A percentile compares a stretch with the other conserved stretches of the same genome.
These are phyloP conservation scores for Pseudozyma sp. DNA, from an alignment of 1,284 basidiomycete genomes.

Conservation along the genomic window DNA sequence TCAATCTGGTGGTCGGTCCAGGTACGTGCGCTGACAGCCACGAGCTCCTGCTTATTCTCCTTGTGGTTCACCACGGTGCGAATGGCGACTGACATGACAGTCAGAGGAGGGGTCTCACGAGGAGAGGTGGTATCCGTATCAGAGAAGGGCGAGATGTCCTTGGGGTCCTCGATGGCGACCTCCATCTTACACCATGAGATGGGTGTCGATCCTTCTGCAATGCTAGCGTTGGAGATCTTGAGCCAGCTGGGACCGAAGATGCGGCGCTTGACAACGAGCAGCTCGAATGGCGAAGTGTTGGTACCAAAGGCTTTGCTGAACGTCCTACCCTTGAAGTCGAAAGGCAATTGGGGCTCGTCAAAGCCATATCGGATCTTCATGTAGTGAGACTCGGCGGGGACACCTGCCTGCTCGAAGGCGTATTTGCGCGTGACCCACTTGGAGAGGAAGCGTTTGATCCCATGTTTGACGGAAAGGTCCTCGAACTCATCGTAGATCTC, in stretches of 20 bases:
- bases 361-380: constrained; percentile 75
- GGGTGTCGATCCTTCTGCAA: constrained; percentile 71
- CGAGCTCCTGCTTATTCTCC: constrained; percentile 92
- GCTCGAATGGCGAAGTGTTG: constrained; percentile 90
- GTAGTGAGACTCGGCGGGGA: constrained; percentile 87
- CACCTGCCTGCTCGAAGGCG: constrained; percentile 87
- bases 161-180: constrained; percentile 84
- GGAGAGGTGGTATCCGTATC: constrained; percentile 80
- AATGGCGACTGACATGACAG: constrained; percentile 86
- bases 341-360: constrained; percentile 71
- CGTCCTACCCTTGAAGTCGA: constrained; percentile 81
- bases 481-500: constrained; percentile 91
- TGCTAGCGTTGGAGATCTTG: constrained; percentile 79
- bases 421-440: constrained; percentile 87
- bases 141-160: constrained; percentile 84
- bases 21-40: constrained; percentile 84
- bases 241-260: constrained; percentile 99
- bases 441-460: constrained; percentile 78
- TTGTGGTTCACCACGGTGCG: constrained; percentile 95
- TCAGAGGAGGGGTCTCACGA: constrained; percentile 87
- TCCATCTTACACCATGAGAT: constrained; percentile 78
- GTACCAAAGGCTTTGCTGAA: constrained; percentile 92
- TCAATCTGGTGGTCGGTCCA: constrained; percentile 77
- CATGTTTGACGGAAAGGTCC: constrained; percentile 77
- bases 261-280: constrained; percentile 93